A percentile compares a stretch with the other conserved stretches of the same genome.
Conservation (phyloP, 1,284 basidiomycete genomes). For the Rhodotorula sp. region DNA sequence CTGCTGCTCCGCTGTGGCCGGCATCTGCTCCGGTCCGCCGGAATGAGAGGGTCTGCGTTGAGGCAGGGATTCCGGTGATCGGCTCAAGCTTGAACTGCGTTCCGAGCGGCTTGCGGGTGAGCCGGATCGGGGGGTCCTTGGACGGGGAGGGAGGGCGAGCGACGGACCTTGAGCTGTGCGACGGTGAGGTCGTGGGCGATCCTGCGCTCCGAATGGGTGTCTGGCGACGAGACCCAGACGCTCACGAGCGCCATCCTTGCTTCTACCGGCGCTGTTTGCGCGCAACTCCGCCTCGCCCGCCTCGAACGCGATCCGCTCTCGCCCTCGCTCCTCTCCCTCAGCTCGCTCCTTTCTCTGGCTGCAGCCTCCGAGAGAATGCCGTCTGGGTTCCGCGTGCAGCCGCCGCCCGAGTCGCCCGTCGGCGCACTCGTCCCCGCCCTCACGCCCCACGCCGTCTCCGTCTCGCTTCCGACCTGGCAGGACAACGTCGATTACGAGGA, state of each 20-base stretch:
- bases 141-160: neutral
- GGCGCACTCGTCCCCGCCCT: slow-evolving; percentile 51
- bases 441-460: slow-evolving; percentile 81
- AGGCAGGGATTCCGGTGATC: slow-evolving; percentile 82
- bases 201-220: slow-evolving; percentile 81
- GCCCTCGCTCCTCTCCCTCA: neutral
- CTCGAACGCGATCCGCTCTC: neutral
- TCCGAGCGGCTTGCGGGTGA: neutral
- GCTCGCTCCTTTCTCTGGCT: neutral
- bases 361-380: slow-evolving; percentile 3
- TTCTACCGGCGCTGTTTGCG: neutral
- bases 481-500: slow-evolving; percentile 95
- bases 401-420: slow-evolving; percentile 38
- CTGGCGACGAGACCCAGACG: slow-evolving; percentile 77
- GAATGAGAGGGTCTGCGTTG: slow-evolving; percentile 69
- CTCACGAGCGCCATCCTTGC: slow-evolving; percentile 55
- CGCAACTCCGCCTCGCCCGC: neutral
- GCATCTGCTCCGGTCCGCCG: slow-evolving; percentile 54
- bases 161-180: slow-evolving; percentile 72
- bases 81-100: slow-evolving; percentile 76
- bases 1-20: slow-evolving; percentile 29
- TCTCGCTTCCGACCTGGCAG: slow-evolving; percentile 92
- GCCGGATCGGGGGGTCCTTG: neutral
- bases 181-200: slow-evolving; percentile 73
- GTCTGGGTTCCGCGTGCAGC: slow-evolving; percentile 15